A percentile compares a stretch with the other conserved stretches of the same genome.
phyloP scores from a whole-genome alignment of 1,139 yeast genomes.

The Trichomonascaceae sp. region DNA sequence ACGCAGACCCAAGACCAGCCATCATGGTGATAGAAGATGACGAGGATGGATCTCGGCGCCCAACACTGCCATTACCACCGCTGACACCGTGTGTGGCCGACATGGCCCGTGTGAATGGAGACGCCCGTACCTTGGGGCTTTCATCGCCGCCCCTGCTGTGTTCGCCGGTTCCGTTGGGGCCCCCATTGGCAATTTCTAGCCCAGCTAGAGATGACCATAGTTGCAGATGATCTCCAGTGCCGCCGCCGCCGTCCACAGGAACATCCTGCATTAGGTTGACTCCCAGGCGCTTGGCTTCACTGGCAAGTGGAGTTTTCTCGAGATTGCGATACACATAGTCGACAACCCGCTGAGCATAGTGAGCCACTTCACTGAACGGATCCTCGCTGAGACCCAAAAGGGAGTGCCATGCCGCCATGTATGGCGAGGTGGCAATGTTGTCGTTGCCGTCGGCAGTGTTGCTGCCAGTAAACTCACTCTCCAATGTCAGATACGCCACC shows the following conservation, averaged over 20 bases:
- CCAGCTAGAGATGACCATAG: too few relatives aligned
- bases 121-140: too few relatives aligned
- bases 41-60: too few relatives aligned
- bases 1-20: too few relatives aligned
- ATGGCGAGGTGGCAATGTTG: constrained; percentile 35
- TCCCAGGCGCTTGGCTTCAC: constrained; percentile 11
- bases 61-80: too few relatives aligned
- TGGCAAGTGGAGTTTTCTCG: constrained; percentile 44
- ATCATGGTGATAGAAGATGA: too few relatives aligned
- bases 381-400: constrained; percentile 72
- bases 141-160: too few relatives aligned
- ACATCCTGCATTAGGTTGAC: constrained; percentile 5
- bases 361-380: constrained; percentile 74
- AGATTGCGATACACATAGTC: constrained; percentile 60
- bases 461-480: constrained; percentile 41
- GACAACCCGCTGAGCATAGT: constrained; percentile 59
- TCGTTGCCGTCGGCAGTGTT: constrained; percentile 53
- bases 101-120: too few relatives aligned
- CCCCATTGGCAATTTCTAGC: too few relatives aligned
- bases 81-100: too few relatives aligned
- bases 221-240: not conserved
- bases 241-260: too few relatives aligned
- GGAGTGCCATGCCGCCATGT: constrained; percentile 79
- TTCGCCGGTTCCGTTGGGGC: too few relatives aligned
- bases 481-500: constrained; percentile 75